Evolutionary conservation across 2,329 filamentous ascomycete genomes (phyloP), one percentile per base, ranked within the genome.

Genomic region (Stemphylium vesicarium): DNA sequence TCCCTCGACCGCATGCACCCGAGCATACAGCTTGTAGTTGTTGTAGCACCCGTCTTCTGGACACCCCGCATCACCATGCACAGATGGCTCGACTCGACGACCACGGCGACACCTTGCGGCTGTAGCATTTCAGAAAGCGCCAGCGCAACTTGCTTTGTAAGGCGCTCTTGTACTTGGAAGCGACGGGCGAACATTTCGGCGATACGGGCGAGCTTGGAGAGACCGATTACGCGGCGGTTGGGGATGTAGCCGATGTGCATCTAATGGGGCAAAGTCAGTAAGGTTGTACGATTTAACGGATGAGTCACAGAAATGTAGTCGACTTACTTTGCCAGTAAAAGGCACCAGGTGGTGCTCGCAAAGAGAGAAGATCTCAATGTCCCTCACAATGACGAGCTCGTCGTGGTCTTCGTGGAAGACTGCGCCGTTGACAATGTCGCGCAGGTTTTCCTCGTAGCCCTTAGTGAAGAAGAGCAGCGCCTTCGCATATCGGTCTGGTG

Each of bases 31-130:
- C 92, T 97, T 15, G 95, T 99, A 33, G 96, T 95, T 6, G 95
- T 98, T 15, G 85, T 89, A 45, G 90, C 88, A 36, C 84, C 85
- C 0, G 92, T 92, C 82, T 99, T 97, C 74, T 97, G 86, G 9
- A 99, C 94, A n/a, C 95, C 95, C 41, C 95, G 87, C 93, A 97
- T 98, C 13, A 96, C 92, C 94, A 98, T 99, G 81, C 95, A 99
- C 41, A 98, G 81, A 78, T 99, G 95, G 70, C 87, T 93, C 12
- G 91, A 96, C 73, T 99, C 95, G 89, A 99, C 96, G 56, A 99
- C 94, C 2, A 99, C 95, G 16, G 91, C 94, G 2, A 99, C 94
- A 41, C 95, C 95, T 72, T 96, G 92, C 2, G 95, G 95, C 74
- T 96, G 90, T 42, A 99, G 83, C 11, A 98, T 88, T 71, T 98